Evolutionary conservation across 2,329 filamentous ascomycete genomes (phyloP), one percentile per base, ranked within the genome.

Genomic region (Thielaviopsis punctulata): DNA sequence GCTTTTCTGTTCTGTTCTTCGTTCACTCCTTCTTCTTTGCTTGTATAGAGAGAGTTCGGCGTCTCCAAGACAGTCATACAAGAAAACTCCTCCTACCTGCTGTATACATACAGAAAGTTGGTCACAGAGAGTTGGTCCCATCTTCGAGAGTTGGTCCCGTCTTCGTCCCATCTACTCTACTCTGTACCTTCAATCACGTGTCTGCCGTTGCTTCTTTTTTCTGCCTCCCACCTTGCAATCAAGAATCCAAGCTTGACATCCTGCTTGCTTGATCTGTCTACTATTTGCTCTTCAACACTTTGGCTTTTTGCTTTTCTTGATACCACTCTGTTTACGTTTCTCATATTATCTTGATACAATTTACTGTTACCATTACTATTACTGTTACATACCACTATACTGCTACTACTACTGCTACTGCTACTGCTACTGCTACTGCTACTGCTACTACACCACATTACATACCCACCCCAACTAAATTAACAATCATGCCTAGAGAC

Each of bases 401-500:
- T 45, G 21, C 43, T 21, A n/a, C n/a, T 18, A 6, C 12, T 18
- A 3, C 43, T 25, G n/a, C 43, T 22, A 22, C 15, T 45, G 21
- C 21, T 18, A 25, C 23, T n/a, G 43, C 9, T n/a, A 45, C 41
- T 23, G 18, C 18, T 39, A 10, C 33, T 39, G 10, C 33, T n/a
- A 22, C 23, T 45, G 19, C n/a, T n/a, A n/a, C n/a, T n/a, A n/a
- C n/a, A n/a, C n/a, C n/a, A n/a, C n/a, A 22, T 12, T 36, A 7
- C 30, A 36, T 15, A 4, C 4, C 30, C 30, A 15, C 36, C 44
- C 22, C 46, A 18, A 30, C 41, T 41, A 48, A 61, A 67, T 79
- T 79, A 76, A 79, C 76, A 73, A 68, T 68, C 66, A 82, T 82
- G 79, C 79, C 79, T 70, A 82, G 79, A 79, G 79, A 82, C 79